Evolutionary conservation across 306 rosid species (phyloP).

Genomic region (Coriaria nepalensis): DNA sequence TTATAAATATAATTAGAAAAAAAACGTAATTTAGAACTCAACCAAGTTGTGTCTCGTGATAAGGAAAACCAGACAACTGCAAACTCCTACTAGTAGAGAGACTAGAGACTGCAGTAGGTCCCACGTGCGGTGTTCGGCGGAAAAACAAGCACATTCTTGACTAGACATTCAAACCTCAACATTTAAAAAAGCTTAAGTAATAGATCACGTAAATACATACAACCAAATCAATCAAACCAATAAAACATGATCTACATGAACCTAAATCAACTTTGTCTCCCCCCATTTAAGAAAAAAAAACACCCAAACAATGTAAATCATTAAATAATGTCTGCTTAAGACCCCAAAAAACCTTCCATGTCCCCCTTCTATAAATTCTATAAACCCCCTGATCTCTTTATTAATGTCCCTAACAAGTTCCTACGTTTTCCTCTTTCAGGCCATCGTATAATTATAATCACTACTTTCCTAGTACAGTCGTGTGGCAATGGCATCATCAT

Average conservation of each 20-base stretch:
- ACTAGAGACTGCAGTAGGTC: conserved; percentile 15
- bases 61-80: too few species aligned
- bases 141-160: conserved; percentile 10
- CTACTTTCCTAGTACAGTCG: too few species aligned
- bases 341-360: conserved; percentile 45
- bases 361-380: conserved; percentile 41
- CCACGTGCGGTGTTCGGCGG: conserved; percentile 99
- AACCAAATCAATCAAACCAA: conserved; percentile 2
- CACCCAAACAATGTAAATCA: conserved; percentile 40
- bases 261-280: too few species aligned
- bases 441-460: conserved; percentile 20
- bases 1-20: too few species aligned
- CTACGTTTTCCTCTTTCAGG: conserved; percentile 20
- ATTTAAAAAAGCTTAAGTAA: neutral
- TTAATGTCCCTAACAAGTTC: conserved; percentile 30
- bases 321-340: conserved; percentile 47
- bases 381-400: conserved; percentile 18
- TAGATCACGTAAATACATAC: neutral
- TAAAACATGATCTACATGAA: neutral
- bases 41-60: too few species aligned
- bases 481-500: neutral
- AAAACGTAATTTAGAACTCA: too few species aligned
- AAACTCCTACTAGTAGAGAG: too few species aligned
- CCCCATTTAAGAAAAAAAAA: too few species aligned
- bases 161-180: neutral